A percentile compares a stretch with the other conserved stretches of the same genome.
Evolutionary conservation across 495 filamentous ascomycete genomes (phyloP).

Genomic region (Friedmanniomyces simplex): DNA sequence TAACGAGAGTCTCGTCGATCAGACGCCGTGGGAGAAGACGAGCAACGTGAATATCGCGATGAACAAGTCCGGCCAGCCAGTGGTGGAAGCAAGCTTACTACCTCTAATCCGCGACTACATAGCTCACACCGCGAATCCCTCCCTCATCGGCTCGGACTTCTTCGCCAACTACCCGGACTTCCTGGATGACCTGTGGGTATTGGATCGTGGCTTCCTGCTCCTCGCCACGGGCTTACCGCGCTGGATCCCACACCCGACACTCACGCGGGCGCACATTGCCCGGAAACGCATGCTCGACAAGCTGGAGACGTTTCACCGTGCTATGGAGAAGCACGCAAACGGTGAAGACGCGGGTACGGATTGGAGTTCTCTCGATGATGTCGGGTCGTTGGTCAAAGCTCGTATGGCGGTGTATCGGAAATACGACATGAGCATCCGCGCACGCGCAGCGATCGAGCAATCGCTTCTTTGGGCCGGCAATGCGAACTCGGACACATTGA

Average conservation of each 20-base stretch:
- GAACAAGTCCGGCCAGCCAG: conserved; percentile 21
- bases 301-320: conserved; percentile 40
- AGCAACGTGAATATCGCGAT: conserved; percentile 25
- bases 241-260: conserved; percentile 40
- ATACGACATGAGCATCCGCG: conserved; percentile 14
- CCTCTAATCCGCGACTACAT: conserved; percentile 46
- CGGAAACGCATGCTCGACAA: conserved; percentile 40
- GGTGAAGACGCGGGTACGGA: conserved; percentile 11
- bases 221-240: conserved; percentile 44
- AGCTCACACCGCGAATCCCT: conserved; percentile 39
- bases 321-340: conserved; percentile 32
- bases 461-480: conserved; percentile 44
- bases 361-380: conserved; percentile 22
- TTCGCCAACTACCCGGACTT: conserved; percentile 44
- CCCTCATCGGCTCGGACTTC: conserved; percentile 46
- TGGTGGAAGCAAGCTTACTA: conserved; percentile 43
- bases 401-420: conserved; percentile 15
- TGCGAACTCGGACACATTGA: conserved; percentile 40
- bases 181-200: conserved; percentile 43
- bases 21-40: conserved; percentile 50
- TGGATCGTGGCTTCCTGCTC: conserved; percentile 44
- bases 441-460: conserved; percentile 23
- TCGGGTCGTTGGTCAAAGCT: conserved; percentile 19
- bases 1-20: conserved; percentile 48
- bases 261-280: conserved; percentile 44